Evolutionary conservation across 495 filamentous ascomycete genomes (phyloP), one percentile per base, ranked within the genome.

Genomic region (Hypoxylon perforatum): DNA sequence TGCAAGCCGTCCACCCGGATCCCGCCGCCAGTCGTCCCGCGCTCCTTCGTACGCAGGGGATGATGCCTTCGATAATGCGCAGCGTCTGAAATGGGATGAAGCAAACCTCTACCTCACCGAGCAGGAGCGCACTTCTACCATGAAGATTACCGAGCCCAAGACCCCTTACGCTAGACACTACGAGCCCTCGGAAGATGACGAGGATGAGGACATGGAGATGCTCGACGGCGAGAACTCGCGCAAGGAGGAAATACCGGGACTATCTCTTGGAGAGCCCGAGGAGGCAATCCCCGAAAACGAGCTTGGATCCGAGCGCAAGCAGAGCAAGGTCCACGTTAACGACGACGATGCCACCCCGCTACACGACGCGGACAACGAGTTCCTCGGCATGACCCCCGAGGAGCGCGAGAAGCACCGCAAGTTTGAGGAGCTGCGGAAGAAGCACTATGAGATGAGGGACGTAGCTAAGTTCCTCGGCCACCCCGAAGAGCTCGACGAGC

Each of bases 131-230:
- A 92, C 88, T 35, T 86, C 90, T 28, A 98, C 94, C 45, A 98
- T 98, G 96, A 98, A 98, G 83, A 98, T 99, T 72, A 89, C 91
- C 67, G 95, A 99, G 80, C 95, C 95, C 48, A 99, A 99, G 84
- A 99, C 95, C 15, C 95, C 95, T 0, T 99, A 92, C 67, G 95
- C 92, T 14, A 90, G 87, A 69, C 91, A 91, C 63, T 97, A 97
- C 72, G 93, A 99, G 71, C 93, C 93, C 14, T 72, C 86, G 30
- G 91, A 97, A 70, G 95, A 98, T 60, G 91, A 92, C 33, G 84
- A 82, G 15, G 91, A 90, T 52, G 90, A 88, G 36, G 90, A 96
- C 73, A 83, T 92, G 36, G 90, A 96, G 74, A 83, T 92, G 66
- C 88, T 92, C 71, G 79, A 95, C n/a, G 93, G 95, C 46, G 84